Evolutionary conservation across 2,329 filamentous ascomycete genomes (phyloP).

Genomic region (Phaeosphaeria sp.): DNA sequence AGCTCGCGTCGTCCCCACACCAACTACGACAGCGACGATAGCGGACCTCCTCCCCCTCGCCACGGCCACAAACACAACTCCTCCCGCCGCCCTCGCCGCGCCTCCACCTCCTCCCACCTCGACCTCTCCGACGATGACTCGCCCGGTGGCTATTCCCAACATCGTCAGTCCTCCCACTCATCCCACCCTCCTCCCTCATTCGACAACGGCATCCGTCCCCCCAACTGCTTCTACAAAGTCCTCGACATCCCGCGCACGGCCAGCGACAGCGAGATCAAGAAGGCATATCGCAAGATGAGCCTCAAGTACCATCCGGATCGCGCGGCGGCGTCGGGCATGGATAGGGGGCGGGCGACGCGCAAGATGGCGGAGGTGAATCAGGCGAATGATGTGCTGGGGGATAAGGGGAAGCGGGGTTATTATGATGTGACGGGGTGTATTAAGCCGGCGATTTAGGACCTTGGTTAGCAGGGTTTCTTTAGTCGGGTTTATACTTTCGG

Average conservation of each 20-base stretch:
- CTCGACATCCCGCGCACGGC: conserved; percentile 81
- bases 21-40: not conserved
- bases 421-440: conserved; percentile 21
- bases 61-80: not conserved
- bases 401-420: conserved; percentile 6
- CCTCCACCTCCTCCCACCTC: not conserved
- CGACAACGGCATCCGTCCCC: conserved; percentile 1
- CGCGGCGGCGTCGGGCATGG: conserved; percentile 6
- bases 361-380: conserved; percentile 23
- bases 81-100: no score
- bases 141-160: not conserved
- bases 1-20: not conserved
- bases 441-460: no score
- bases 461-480: not conserved
- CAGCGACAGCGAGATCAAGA: conserved; percentile 84
- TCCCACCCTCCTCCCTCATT: not conserved
- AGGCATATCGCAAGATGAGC: conserved; percentile 91
- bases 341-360: conserved; percentile 21
- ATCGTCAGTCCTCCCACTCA: not conserved
- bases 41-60: not conserved
- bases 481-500: not conserved
- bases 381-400: conserved; percentile 19
- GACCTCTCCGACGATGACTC: not conserved
- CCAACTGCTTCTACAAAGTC: conserved; percentile 75
- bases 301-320: conserved; percentile 92